phyloP scores from a whole-genome alignment of 2,329 filamentous ascomycete genomes.

The Talaromyces atroroseus region DNA sequence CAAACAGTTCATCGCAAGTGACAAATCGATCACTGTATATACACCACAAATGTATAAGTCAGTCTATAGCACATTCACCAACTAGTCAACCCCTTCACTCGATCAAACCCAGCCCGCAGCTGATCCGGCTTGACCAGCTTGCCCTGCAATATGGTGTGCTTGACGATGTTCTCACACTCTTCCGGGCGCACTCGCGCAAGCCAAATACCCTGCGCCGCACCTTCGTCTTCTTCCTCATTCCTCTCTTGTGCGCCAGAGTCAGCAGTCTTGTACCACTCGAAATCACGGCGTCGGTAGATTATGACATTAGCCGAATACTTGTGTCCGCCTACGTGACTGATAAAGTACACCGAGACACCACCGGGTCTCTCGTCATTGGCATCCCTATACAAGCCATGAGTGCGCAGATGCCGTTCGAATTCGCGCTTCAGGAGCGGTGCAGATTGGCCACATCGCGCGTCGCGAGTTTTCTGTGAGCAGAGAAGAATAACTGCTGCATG shows the following conservation, averaged over 20 bases:
- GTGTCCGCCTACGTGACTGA: conserved; percentile 92
- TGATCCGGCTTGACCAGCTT: conserved; percentile 90
- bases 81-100: conserved; percentile 71
- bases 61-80: conserved; percentile 54
- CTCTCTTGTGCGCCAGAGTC: conserved; percentile 20
- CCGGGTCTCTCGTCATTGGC: conserved; percentile 82
- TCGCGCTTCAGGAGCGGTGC: conserved; percentile 84
- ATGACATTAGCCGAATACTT: conserved; percentile 95
- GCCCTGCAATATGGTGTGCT: conserved; percentile 83
- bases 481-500: conserved; percentile 85
- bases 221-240: conserved; percentile 34
- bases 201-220: conserved; percentile 88
- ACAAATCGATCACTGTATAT: not conserved
- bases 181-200: conserved; percentile 76
- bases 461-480: conserved; percentile 90
- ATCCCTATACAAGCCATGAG: conserved; percentile 78
- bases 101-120: conserved; percentile 84
- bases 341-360: conserved; percentile 93
- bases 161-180: conserved; percentile 87
- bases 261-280: conserved; percentile 29
- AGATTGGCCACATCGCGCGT: conserved; percentile 89
- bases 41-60: not conserved
- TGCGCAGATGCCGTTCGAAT: conserved; percentile 80
- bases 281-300: conserved; percentile 65
- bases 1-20: too few species aligned